Conservation (phyloP, 2,329 filamentous ascomycete species). For the Fusarium verticillioides region DNA sequence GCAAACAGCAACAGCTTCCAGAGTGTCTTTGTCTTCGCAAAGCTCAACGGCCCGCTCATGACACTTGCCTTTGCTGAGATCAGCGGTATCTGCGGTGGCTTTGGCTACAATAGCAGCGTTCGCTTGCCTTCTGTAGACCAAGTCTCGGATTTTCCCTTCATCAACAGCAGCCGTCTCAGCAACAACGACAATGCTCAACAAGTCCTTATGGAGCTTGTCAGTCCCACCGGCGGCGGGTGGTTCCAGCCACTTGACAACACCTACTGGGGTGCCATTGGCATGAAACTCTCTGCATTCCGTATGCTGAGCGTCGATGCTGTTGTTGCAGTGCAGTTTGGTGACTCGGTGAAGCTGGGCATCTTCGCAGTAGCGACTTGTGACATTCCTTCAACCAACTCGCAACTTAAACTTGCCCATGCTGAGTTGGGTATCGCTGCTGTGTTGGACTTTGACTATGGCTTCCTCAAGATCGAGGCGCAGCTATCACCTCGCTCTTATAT, state of each 20-base stretch:
- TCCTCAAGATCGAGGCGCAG: constrained; percentile 52
- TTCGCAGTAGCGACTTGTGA: constrained; percentile 48
- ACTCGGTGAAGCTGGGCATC: constrained; percentile 48
- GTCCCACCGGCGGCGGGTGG: constrained; percentile 39
- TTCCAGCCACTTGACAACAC: constrained; percentile 45
- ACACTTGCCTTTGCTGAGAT: constrained; percentile 53
- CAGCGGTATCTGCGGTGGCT: constrained; percentile 50
- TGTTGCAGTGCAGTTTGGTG: constrained; percentile 48
- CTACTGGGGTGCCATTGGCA: constrained; percentile 53
- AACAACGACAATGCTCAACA: background rate
- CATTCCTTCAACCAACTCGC: constrained; percentile 39
- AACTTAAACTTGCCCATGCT: constrained; percentile 48
- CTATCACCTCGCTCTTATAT: constrained; percentile 55
- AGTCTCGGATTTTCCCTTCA: constrained; percentile 36
- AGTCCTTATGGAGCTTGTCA: background rate
- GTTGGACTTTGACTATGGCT: constrained; percentile 51
- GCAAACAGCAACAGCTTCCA: constrained; percentile 35
- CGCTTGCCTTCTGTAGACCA: constrained; percentile 43
- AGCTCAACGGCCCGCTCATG: constrained; percentile 53
- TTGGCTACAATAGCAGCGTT: constrained; percentile 54
- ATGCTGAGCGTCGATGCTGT: constrained; percentile 52
- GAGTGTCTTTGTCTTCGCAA: constrained; percentile 52
- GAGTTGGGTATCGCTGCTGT: constrained; percentile 51
- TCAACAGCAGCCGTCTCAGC: background rate
- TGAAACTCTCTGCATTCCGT: constrained; percentile 53